phyloP scores from a whole-genome alignment of 2,329 filamentous ascomycete genomes.

The Juglanconis oblonga region DNA sequence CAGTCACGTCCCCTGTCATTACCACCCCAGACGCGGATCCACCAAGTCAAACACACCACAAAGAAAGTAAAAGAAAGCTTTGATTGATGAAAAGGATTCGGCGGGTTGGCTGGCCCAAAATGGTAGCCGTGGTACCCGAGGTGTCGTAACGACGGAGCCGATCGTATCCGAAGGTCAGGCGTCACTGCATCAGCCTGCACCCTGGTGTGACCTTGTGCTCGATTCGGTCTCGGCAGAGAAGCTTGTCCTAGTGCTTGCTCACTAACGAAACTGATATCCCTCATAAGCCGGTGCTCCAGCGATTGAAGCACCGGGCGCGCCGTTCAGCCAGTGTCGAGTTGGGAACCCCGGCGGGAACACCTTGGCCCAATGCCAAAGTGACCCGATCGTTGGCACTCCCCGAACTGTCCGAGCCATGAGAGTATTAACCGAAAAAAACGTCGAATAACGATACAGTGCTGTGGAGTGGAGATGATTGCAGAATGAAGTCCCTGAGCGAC shows the following conservation, averaged over 20 bases:
- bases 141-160: conserved; percentile 30
- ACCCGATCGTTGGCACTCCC: conserved; percentile 2
- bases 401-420: conserved; percentile 32
- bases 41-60: conserved; percentile 29
- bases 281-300: conserved; percentile 18
- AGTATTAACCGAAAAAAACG: conserved; percentile 19
- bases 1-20: conserved; percentile 28
- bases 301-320: conserved; percentile 35
- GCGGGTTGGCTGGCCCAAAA: conserved; percentile 17
- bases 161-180: conserved; percentile 16
- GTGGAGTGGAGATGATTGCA: conserved; percentile 18
- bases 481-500: conserved; percentile 20
- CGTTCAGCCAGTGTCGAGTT: conserved; percentile 32
- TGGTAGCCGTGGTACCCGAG: conserved; percentile 17
- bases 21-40: conserved; percentile 36
- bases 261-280: conserved; percentile 19
- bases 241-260: conserved; percentile 10
- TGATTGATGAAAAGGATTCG: conserved; percentile 16
- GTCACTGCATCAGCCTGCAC: neutral
- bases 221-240: conserved; percentile 9
- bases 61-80: conserved; percentile 23
- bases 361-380: conserved; percentile 15
- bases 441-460: conserved; percentile 20
- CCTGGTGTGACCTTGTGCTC: conserved; percentile 11
- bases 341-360: conserved; percentile 1